phyloP scores from a whole-genome alignment of 495 filamentous ascomycete species.

The Staphylotrichum tortipilum region DNA sequence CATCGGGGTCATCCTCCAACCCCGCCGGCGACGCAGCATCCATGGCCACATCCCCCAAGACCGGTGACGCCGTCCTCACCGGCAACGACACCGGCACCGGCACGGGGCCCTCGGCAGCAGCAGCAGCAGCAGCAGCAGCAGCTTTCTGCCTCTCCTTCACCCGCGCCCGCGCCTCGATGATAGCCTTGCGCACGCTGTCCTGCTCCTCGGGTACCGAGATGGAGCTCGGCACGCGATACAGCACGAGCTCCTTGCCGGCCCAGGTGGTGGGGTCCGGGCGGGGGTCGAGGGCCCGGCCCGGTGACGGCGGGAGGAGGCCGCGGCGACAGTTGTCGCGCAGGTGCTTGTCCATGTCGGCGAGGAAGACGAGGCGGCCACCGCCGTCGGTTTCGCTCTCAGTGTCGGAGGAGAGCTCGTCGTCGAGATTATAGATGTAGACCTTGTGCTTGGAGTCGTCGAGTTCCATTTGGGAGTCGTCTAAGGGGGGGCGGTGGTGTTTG shows the following conservation, averaged over 20 bases:
- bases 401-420: constrained; percentile 69
- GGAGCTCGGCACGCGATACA: constrained; percentile 72
- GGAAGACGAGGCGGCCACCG: constrained; percentile 55
- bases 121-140: not conserved
- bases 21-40: not conserved
- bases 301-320: constrained; percentile 61
- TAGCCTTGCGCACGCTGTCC: constrained; percentile 76
- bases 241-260: constrained; percentile 59
- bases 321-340: constrained; percentile 45
- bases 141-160: constrained; percentile 41
- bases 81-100: not conserved
- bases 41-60: not conserved
- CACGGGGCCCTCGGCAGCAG: not conserved
- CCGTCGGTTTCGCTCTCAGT: constrained; percentile 27
- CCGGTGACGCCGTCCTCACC: not conserved
- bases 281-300: too few relatives aligned
- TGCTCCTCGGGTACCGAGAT: constrained; percentile 65
- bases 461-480: constrained; percentile 61
- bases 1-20: constrained; percentile 47
- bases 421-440: constrained; percentile 84
- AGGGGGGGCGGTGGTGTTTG: not conserved
- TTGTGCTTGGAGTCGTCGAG: constrained; percentile 81
- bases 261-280: constrained; percentile 29
- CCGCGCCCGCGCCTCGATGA: constrained; percentile 71
- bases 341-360: constrained; percentile 76